Evolutionary conservation across 106 monocot species (phyloP), one percentile per base, ranked within the genome.

Genomic region (Apostasia ramifera): DNA sequence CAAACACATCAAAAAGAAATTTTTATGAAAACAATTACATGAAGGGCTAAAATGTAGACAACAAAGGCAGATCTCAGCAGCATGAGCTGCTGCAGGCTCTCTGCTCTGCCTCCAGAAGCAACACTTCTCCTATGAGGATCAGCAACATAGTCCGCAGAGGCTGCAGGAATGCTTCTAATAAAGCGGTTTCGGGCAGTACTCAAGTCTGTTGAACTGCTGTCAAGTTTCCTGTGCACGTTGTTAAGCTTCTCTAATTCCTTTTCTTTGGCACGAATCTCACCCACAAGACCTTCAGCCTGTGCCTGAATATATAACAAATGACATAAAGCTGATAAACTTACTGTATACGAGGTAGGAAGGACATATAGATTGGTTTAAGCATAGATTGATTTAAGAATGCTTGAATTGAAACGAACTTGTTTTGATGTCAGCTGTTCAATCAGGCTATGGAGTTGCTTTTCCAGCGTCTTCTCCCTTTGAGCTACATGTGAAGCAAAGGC

Each of bases 341-440:
- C 26, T 26, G 26, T 26, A 26, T 26, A 26, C 26, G 26, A 26
- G 26, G 26, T 26, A 26, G 26, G 26, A 26, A 26, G 26, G 0
- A 26, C 26, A 26, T 26, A 26, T 26, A 26, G 26, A 26, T 26
- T 26, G 26, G 26, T 26, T 26, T 26, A 26, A 26, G 26, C 26
- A 0, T 26, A 26, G 26, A 26, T 26, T 26, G 26, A 43, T 13
- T 9, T 45, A n/a, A n/a, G 53, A 61, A 50, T 37, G 10, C 6
- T 15, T 9, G 48, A 40, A 51, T 11, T 51, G 8, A 42, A 43
- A 81, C 79, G 61, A 8, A 86, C 93, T 71, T 93, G 89, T 64
- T 93, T 93, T 67, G 82, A 57, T 48, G 86, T 93, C 58, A 93
- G 70, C 67, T 93, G 93, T 71, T 89, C 93, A 62, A 89, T 75